Evolutionary conservation across 106 monocot genomes (phyloP).

Genomic region (Triglochin maritima): DNA sequence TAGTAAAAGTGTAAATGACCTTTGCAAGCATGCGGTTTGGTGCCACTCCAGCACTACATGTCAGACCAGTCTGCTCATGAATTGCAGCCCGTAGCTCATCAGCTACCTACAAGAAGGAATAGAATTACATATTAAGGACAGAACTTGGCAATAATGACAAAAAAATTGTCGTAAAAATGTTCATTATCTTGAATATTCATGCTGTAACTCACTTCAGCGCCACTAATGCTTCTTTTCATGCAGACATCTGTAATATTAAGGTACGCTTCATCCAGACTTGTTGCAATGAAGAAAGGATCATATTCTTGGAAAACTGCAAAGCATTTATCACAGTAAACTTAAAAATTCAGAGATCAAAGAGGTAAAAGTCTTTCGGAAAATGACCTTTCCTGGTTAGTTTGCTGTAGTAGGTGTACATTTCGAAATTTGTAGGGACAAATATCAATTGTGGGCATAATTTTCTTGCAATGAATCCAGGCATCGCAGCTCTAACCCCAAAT

Average conservation of each 20-base stretch:
- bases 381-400: constrained; percentile 88
- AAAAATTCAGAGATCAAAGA: constrained; percentile 2
- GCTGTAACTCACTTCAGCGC: constrained; percentile 55
- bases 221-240: constrained; percentile 40
- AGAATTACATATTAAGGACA: not conserved
- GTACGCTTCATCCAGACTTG: constrained; percentile 95
- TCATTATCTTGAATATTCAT: not conserved
- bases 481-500: constrained; percentile 96
- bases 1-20: constrained; percentile 21
- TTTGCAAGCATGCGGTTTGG: constrained; percentile 96
- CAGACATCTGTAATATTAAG: constrained; percentile 73
- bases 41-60: constrained; percentile 92
- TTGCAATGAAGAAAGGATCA: constrained; percentile 71
- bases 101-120: constrained; percentile 56
- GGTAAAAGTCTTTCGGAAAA: not conserved
- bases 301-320: constrained; percentile 66
- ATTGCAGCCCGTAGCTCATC: constrained; percentile 59
- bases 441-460: constrained; percentile 83
- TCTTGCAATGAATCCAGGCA: constrained; percentile 96
- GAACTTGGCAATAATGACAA: not conserved
- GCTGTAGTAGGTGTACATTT: constrained; percentile 82
- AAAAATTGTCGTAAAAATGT: not conserved
- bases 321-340: not conserved
- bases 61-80: constrained; percentile 85
- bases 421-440: constrained; percentile 78